Conservation (phyloP, 208 protist genomes). For the Trypanosoma boissoni region DNA sequence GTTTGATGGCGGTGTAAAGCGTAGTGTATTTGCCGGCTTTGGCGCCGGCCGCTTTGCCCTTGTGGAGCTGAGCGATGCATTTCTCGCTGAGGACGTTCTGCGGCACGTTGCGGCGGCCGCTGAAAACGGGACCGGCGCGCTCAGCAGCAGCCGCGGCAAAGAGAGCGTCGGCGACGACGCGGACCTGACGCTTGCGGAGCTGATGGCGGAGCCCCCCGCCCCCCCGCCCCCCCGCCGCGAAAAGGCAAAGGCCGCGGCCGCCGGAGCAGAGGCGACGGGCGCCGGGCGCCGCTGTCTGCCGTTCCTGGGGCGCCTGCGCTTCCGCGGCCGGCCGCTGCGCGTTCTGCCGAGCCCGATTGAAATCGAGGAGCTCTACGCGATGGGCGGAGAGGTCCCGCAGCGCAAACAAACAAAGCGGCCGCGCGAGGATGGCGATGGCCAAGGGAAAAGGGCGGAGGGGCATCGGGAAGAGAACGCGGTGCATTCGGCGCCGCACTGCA, state of each 20-base stretch:
- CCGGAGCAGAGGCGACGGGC: too few relatives aligned
- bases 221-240: too few relatives aligned
- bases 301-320: constrained; percentile 38
- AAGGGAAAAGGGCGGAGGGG: background rate
- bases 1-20: constrained; percentile 43
- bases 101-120: background rate
- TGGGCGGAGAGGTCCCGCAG: constrained; percentile 51
- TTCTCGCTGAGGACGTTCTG: constrained; percentile 24
- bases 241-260: too few relatives aligned
- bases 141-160: too few relatives aligned
- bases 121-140: too few relatives aligned
- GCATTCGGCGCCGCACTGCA: background rate
- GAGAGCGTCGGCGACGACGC: constrained; percentile 8
- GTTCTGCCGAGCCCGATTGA: constrained; percentile 51
- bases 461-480: background rate
- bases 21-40: constrained; percentile 64
- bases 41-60: constrained; percentile 57
- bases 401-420: constrained; percentile 21
- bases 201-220: constrained; percentile 20
- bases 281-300: constrained; percentile 13
- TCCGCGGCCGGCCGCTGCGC: constrained; percentile 32
- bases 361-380: constrained; percentile 53
- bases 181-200: constrained; percentile 29
- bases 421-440: background rate
- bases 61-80: constrained; percentile 43